Conservation (phyloP, 2,329 filamentous ascomycete genomes). For the Blastomyces gilchristii region DNA sequence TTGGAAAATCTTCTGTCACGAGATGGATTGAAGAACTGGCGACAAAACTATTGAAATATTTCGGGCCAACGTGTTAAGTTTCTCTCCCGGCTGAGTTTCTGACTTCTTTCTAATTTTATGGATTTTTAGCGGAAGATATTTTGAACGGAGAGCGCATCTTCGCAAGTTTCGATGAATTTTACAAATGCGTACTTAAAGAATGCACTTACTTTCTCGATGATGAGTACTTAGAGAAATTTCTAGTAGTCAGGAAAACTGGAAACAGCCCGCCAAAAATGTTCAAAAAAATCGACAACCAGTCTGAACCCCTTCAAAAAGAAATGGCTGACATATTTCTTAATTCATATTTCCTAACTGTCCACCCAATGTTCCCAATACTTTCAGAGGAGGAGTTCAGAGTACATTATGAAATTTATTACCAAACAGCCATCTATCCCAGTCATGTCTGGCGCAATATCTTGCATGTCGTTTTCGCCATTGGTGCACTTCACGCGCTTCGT, state of each 20-base stretch:
- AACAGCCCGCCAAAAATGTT: constrained; percentile 10
- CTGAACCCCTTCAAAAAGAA: constrained; percentile 24
- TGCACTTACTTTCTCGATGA: constrained; percentile 29
- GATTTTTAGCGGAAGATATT: not conserved
- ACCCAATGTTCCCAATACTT: constrained; percentile 33
- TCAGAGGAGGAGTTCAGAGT: constrained; percentile 23
- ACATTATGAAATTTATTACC: constrained; percentile 25
- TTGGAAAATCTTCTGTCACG: constrained; percentile 16
- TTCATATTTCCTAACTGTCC: constrained; percentile 30
- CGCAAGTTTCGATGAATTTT: constrained; percentile 8
- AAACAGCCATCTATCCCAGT: constrained; percentile 13
- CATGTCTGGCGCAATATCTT: constrained; percentile 29
- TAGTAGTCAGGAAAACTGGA: not conserved
- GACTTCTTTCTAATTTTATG: not conserved
- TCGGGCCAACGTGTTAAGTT: constrained; percentile 10
- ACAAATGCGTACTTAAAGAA: constrained; percentile 18
- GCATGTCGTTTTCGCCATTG: constrained; percentile 35
- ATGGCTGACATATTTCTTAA: constrained; percentile 26
- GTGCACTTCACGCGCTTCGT: constrained; percentile 27
- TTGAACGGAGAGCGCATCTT: not conserved
- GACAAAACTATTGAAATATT: constrained; percentile 2
- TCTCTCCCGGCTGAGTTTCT: not conserved
- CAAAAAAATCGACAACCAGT: constrained; percentile 24
- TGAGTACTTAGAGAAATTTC: constrained; percentile 16
- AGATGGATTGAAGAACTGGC: constrained; percentile 14